phyloP scores from a whole-genome alignment of 306 rosid genomes.

The Mucuna pruriens region DNA sequence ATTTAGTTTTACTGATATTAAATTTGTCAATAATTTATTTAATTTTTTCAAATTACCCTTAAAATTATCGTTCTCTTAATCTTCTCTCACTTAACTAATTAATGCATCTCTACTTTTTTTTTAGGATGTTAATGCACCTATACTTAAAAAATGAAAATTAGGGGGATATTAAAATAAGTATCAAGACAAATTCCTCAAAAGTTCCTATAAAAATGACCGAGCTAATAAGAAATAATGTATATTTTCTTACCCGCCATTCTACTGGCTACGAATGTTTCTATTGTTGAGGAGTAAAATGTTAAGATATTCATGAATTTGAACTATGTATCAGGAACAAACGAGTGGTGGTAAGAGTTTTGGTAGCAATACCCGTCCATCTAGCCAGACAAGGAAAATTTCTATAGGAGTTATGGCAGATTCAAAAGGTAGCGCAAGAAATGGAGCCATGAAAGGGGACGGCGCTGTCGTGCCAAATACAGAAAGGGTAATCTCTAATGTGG shows the following conservation, averaged over 20 bases:
- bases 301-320: conserved; percentile 35
- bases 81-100: neutral
- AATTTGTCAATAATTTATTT: neutral
- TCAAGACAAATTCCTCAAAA: neutral
- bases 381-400: conserved; percentile 91
- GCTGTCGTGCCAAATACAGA: conserved; percentile 51
- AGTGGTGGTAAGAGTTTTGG: conserved; percentile 70
- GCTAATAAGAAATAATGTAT: neutral
- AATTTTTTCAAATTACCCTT: neutral
- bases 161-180: neutral
- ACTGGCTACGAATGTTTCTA: too few relatives aligned
- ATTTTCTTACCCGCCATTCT: too few relatives aligned
- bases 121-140: too few relatives aligned
- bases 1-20: neutral
- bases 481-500: conserved; percentile 44
- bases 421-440: conserved; percentile 47
- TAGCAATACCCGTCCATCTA: conserved; percentile 63
- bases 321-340: conserved; percentile 58
- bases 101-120: too few relatives aligned
- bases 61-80: neutral
- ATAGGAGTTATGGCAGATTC: conserved; percentile 81
- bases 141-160: too few relatives aligned
- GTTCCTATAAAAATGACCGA: neutral
- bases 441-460: conserved; percentile 48
- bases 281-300: neutral